Base-by-base conservation (phyloP, 306 rosid genomes). In the Canavalia ensiformis region DNA sequence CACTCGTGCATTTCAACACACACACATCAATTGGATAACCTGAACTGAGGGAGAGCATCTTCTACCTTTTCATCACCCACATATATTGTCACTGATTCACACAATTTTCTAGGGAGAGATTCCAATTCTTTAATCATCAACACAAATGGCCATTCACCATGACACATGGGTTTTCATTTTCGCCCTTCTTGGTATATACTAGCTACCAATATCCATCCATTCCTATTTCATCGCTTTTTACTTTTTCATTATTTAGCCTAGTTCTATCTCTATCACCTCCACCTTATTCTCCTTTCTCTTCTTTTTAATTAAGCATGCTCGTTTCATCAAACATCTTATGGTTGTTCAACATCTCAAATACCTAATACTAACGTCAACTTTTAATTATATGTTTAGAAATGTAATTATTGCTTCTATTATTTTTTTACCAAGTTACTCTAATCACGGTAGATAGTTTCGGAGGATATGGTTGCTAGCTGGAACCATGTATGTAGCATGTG, bases 111-210 rank as follows among this genome's bases (percentile, higher is more conserved):
- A 4, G 9, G 52, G 50, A 52, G 4, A 56, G 1, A 37, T 1
- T 45, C 30, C 75, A 70, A 34, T 0, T 31, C 3, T 4, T 18
- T 34, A 33, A 52, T 8, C 54, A 46, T 68, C 39, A 58, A 37
- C 30, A 80, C 13, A 51, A 6, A 81, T 95, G 98, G 89, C 92
- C 49, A 56, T 86, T n/a, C 42, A 67, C 78, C 85, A 78, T 37
- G 82, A 88, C 4, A 47, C 80, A 5, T 80, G 75, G 76, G 89
- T 75, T 77, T 83, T 95, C 63, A 69, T 85, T 74, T 95, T 90
- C 51, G 99, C 97, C 69, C 89, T 95, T 78, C 79, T 93, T 85
- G 99, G 99, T 95, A 87, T 8, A 18, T 58, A 31, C 25, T 75
- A 35, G 11, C 12, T 39, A 1, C 9, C 9, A 5, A 68, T 45